Evolutionary conservation across 2,329 filamentous ascomycete genomes (phyloP), one percentile per base, ranked within the genome.

Genomic region (Diaporthe ilicicola): DNA sequence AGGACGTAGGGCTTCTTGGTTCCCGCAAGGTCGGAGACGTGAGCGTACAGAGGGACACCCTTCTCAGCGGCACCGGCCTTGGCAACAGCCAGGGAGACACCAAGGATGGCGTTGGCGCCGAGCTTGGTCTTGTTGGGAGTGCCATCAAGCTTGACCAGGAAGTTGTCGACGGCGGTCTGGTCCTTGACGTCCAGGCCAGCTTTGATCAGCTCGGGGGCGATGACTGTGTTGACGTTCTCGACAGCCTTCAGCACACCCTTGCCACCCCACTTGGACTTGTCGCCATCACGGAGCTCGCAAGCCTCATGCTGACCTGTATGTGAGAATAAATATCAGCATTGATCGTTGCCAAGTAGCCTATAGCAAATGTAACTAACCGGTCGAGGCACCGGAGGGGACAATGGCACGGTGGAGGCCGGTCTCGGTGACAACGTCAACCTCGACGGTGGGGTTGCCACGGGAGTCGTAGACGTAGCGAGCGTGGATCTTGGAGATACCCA

Each of bases 401-500:
- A 98, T 98, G 83, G 95, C 95, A 82, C 95, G 94, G 91, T 98
- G 95, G 75, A 98, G 92, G 81, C 95, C 95, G 79, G 93, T 97
- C 88, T 97, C 94, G 78, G 95, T 98, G 86, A 97, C 93, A 79
- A 98, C 91, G 83, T 98, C 95, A 80, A 98, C 95, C 90, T 98
- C 95, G 81, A 98, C 95, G 82, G 96, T 99, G 81, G 96, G 96
- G 92, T 99, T 99, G 83, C 90, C 90, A 82, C 96, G 95, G 84
- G 96, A 98, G 90, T 99, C 96, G 91, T 95, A 99, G 88, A 99
- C 94, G 81, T 92, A 95, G 82, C 96, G 93, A 81, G 93, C 93
- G 90, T 95, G 93, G 82, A 96, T 90, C 89, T 95, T 95, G 84
- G 91, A 91, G 85, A 96, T 94, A 80, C 93, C 87, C 96, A 99